Evolutionary conservation across 2,329 filamentous ascomycete species (phyloP).

Genomic region (Aspergillus luchuensis): DNA sequence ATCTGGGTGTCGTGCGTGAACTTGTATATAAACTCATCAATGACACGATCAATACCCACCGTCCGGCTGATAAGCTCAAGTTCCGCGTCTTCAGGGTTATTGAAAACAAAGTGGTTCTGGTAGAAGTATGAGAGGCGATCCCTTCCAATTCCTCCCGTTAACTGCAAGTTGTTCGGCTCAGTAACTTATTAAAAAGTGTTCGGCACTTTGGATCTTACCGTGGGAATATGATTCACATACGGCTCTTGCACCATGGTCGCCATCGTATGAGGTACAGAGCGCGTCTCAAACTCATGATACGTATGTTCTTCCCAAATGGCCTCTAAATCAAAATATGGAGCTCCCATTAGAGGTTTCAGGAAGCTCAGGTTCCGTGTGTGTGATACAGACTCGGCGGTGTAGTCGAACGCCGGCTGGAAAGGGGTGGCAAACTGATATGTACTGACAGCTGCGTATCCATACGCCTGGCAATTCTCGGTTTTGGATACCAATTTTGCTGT

Average conservation of each 20-base stretch:
- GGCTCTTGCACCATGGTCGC: constrained; percentile 73
- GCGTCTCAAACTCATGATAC: constrained; percentile 65
- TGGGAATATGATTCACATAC: constrained; percentile 74
- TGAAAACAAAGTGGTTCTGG: constrained; percentile 69
- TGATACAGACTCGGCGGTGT: constrained; percentile 25
- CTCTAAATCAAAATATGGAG: constrained; percentile 71
- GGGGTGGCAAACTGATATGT: no score
- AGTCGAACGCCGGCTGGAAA: no score
- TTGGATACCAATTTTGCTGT: no score
- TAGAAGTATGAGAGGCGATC: constrained; percentile 65
- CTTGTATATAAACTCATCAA: constrained; percentile 68
- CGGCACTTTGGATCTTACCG: constrained; percentile 27
- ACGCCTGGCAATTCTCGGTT: no score
- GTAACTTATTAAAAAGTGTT: no score
- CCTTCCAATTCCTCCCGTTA: constrained; percentile 69
- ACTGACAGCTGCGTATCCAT: no score
- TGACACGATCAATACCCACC: constrained; percentile 67
- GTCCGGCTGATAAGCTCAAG: constrained; percentile 70
- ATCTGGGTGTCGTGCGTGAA: constrained; percentile 63
- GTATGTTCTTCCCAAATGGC: constrained; percentile 76
- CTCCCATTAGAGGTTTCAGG: constrained; percentile 62
- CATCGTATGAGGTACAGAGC: constrained; percentile 70
- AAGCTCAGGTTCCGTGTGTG: constrained; percentile 67
- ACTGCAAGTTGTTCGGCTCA: neutral
- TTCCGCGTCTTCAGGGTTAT: constrained; percentile 65